Base-by-base conservation (phyloP, 805 yeast species). In the Scheffersomyces stipitis region DNA sequence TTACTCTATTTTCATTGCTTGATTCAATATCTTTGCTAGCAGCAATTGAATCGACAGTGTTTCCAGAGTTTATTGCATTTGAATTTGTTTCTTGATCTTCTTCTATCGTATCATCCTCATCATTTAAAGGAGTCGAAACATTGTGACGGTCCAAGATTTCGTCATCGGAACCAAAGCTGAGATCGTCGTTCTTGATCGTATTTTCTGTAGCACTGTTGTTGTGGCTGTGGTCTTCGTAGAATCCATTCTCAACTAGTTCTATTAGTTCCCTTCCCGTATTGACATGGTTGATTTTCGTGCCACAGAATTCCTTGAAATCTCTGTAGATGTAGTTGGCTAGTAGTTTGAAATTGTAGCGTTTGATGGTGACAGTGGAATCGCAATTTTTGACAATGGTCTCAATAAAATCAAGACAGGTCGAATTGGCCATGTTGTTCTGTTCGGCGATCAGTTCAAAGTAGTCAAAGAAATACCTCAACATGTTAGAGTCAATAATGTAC, bases 341-440 rank as follows among this genome's bases (percentile, higher is more conserved):
- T 9, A 45, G 30, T 29, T 53, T 56, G 45, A 45, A 65, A 36
- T 62, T 62, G 13, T 52, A 48, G 15, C 48, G 34, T 12, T 41
- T 40, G 20, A 36, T 43, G 16, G 40, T 33, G 18, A 44, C 36
- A 17, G 38, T 38, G 4, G 37, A 31, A 22, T 51, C 62, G 40
- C 58, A 56, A 33, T 53, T 59, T 39, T 47, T 52, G 22, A 50
- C 43, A 26, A 62, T 52, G 15, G 71, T 66, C 47, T 78, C 83
- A 23, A 81, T 63, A 15, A 90, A 66, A 54, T 85, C 89, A 31
- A 88, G 66, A 44, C 91, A 75, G 4, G 90, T 75, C 0, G 96
- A 88, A 51, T 80, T 84, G 3, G 84, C 73, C 41, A 89, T 61
- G 52, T 81, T 84, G 54, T 85, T 80, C 26, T 62, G 60, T 20